These are phyloP conservation scores for Suillus brevipes DNA, from an alignment of 768 basidiomycete genomes.

Conservation along the genomic window DNA sequence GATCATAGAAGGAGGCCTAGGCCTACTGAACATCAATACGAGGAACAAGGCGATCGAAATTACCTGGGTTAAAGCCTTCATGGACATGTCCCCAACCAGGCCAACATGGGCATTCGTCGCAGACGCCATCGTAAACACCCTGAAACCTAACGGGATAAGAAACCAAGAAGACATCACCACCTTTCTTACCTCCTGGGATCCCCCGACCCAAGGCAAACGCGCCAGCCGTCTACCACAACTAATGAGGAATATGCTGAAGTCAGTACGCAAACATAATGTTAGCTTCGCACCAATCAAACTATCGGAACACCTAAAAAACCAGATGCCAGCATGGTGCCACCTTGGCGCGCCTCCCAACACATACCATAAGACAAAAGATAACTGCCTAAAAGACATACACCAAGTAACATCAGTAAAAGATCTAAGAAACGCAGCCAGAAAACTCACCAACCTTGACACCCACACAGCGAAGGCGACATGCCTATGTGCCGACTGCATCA, in stretches of 20 bases:
- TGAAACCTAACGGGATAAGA: neutral
- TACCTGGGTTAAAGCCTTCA: slow-evolving; percentile 19
- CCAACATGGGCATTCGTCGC: neutral
- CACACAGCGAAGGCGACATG: neutral
- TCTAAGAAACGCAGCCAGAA: neutral
- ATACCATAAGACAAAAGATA: neutral
- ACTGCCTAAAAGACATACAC: neutral
- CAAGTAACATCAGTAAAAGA: neutral
- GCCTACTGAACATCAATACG: neutral
- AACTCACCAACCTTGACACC: neutral
- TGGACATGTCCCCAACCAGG: neutral
- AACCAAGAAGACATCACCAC: rapidly evolving
- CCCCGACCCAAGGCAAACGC: rapidly evolving
- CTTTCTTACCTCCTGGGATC: neutral
- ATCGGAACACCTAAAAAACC: neutral
- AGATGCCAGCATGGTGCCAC: neutral
- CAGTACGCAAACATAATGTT: neutral
- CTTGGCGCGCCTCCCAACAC: neutral
- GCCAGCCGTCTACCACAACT: neutral
- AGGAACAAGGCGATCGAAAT: neutral
- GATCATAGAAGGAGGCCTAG: neutral
- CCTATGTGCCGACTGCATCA: neutral
- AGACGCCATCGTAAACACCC: neutral
- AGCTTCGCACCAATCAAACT: neutral
- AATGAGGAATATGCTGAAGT: neutral